A percentile compares a stretch with the other conserved stretches of the same genome.
These are phyloP conservation scores for Corinectria fuckeliana DNA, from an alignment of 2,329 filamentous ascomycete species.

Conservation along the genomic window DNA sequence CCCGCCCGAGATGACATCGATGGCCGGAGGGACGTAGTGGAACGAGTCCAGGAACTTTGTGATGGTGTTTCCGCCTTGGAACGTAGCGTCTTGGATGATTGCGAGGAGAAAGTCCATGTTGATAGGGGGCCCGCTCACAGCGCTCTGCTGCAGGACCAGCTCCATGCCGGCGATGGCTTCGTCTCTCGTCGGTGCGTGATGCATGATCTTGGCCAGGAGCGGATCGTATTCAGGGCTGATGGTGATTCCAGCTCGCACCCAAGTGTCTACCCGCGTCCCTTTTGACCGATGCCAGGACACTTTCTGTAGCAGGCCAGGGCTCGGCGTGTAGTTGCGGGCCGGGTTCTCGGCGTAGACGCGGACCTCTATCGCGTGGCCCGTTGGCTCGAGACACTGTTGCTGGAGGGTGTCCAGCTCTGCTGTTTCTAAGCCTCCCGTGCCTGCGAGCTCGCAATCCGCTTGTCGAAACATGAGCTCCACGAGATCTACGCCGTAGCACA, in stretches of 20 bases:
- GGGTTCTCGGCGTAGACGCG: constrained; percentile 57
- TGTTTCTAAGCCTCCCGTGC: constrained; percentile 10
- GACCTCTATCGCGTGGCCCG: constrained; percentile 44
- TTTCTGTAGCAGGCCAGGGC: constrained; percentile 63
- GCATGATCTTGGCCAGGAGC: constrained; percentile 65
- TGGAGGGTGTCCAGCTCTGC: constrained; percentile 21
- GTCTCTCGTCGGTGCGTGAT: constrained; percentile 47
- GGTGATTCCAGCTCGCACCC: constrained; percentile 63
- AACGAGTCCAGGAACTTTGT: constrained; percentile 62
- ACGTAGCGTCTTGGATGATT: constrained; percentile 55
- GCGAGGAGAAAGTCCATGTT: constrained; percentile 62
- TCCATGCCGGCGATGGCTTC: constrained; percentile 52
- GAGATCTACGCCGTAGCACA: constrained; percentile 75
- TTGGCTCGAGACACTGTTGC: constrained; percentile 20
- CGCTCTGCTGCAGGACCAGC: constrained; percentile 49
- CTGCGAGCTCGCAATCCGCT: constrained; percentile 35
- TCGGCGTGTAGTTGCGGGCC: constrained; percentile 61
- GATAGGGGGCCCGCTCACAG: constrained; percentile 39
- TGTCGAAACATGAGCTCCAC: constrained; percentile 58
- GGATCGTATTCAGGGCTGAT: constrained; percentile 66
- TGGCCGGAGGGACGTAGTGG: constrained; percentile 55
- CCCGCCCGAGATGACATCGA: constrained; percentile 59
- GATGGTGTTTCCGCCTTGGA: constrained; percentile 57
- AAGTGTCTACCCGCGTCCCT: constrained; percentile 65
- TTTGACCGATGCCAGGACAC: constrained; percentile 58